phyloP scores from a whole-genome alignment of 768 basidiomycete species.

The Boletus pseudo-olivaceus region DNA sequence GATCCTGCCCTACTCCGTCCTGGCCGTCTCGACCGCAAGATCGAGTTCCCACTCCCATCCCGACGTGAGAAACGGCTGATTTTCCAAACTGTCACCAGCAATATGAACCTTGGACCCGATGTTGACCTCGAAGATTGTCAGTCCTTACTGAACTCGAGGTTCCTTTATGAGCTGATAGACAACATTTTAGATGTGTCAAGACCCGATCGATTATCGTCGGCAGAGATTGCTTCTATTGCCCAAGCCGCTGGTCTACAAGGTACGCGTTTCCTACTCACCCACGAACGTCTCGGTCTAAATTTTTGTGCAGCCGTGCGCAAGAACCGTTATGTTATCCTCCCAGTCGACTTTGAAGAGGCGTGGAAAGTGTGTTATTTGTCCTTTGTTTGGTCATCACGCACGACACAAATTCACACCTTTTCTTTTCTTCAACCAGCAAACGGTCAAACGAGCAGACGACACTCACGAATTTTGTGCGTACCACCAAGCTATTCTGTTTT shows the following conservation, averaged over 20 bases:
- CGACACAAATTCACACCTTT: slow-evolving; percentile 33
- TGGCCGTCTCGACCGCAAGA: slow-evolving; percentile 96
- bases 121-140: slow-evolving; percentile 97
- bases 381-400: slow-evolving; percentile 39
- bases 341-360: slow-evolving; percentile 97
- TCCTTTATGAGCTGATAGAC: slow-evolving; percentile 11
- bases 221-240: slow-evolving; percentile 92
- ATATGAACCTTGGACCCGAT: slow-evolving; percentile 98
- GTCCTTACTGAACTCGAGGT: slow-evolving; percentile 28
- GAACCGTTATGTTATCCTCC: slow-evolving; percentile 96
- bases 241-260: slow-evolving; percentile 98
- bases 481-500: neutral
- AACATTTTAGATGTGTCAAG: slow-evolving; percentile 79
- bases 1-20: slow-evolving; percentile 97
- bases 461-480: slow-evolving; percentile 93
- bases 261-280: slow-evolving; percentile 19
- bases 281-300: slow-evolving; percentile 1
- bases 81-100: slow-evolving; percentile 95
- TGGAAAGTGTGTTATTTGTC: slow-evolving; percentile 89
- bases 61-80: slow-evolving; percentile 93
- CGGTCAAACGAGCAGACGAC: slow-evolving; percentile 93
- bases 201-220: slow-evolving; percentile 92
- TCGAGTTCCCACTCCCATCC: slow-evolving; percentile 95
- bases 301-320: slow-evolving; percentile 73
- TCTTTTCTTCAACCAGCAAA: slow-evolving; percentile 63